Conservation (phyloP, 1,284 basidiomycete genomes). For the Xanthoconium separans region DNA sequence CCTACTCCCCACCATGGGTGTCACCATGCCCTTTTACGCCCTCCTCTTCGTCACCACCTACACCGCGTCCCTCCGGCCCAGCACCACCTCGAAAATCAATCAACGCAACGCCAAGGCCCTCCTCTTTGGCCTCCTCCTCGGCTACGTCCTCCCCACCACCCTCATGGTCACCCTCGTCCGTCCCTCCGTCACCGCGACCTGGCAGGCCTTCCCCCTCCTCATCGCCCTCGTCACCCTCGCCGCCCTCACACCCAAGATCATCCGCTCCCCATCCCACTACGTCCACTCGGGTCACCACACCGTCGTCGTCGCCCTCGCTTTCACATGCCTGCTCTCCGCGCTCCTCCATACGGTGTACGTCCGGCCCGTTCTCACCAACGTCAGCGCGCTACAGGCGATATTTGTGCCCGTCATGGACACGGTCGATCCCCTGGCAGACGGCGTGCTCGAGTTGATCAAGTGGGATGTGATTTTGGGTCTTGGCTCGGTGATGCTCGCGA, state of each 20-base stretch:
- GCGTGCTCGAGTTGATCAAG: slow-evolving; percentile 40
- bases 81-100: slow-evolving; percentile 13
- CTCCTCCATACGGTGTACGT: slow-evolving; percentile 38
- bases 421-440: slow-evolving; percentile 19
- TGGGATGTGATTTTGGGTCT: slow-evolving; percentile 44
- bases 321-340: slow-evolving; percentile 34
- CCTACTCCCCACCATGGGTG: slow-evolving; percentile 38
- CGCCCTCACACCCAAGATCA: slow-evolving; percentile 14
- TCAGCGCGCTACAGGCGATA: slow-evolving; percentile 19
- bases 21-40: slow-evolving; percentile 43
- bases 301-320: slow-evolving; percentile 34
- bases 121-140: slow-evolving; percentile 40
- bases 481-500: slow-evolving; percentile 36
- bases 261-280: slow-evolving; percentile 26
- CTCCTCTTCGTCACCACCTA: slow-evolving; percentile 40
- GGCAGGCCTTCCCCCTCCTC: slow-evolving; percentile 46
- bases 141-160: slow-evolving; percentile 37
- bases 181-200: slow-evolving; percentile 39
- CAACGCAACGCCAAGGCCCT: slow-evolving; percentile 44
- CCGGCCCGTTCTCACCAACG: slow-evolving; percentile 32
- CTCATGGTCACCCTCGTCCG: slow-evolving; percentile 35
- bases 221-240: slow-evolving; percentile 36
- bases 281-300: slow-evolving; percentile 38
- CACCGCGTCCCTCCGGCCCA: slow-evolving; percentile 13
- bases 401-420: slow-evolving; percentile 33